Percentiles rank a stretch among this genome's conserved stretches.
Evolutionary conservation across 306 rosid species (phyloP).

Genomic region (Casuarina cunninghamiana): DNA sequence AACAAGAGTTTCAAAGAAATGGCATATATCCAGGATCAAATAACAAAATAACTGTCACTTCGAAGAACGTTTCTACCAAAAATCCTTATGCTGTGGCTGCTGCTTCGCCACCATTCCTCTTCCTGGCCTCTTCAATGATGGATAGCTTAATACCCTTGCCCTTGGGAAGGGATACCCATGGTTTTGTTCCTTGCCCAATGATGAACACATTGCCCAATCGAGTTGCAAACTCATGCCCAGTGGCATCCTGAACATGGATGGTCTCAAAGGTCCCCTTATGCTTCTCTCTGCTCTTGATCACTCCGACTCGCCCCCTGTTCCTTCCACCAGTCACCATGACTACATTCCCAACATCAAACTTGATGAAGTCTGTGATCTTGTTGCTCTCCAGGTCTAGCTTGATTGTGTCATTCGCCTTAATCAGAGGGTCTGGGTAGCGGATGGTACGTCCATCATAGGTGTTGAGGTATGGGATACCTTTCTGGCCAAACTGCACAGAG

Average conservation of each 20-base stretch:
- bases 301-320: conserved; percentile 81
- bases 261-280: conserved; percentile 86
- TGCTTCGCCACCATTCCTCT: conserved; percentile 64
- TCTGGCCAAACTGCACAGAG: conserved; percentile 81
- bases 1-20: conserved; percentile 1
- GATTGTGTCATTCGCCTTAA: conserved; percentile 79
- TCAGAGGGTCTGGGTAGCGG: conserved; percentile 85
- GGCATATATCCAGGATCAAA: neutral
- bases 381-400: conserved; percentile 71
- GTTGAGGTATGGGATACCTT: conserved; percentile 76
- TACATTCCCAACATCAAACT: conserved; percentile 75
- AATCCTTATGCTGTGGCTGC: conserved; percentile 48
- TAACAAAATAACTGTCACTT: neutral
- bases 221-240: conserved; percentile 74
- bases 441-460: conserved; percentile 86
- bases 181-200: conserved; percentile 70
- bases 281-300: conserved; percentile 76
- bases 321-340: conserved; percentile 87
- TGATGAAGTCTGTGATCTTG: conserved; percentile 68
- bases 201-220: conserved; percentile 72
- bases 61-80: conserved; percentile 2
- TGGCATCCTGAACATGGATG: conserved; percentile 71
- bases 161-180: conserved; percentile 72
- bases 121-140: conserved; percentile 77
- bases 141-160: conserved; percentile 84